A percentile compares a stretch with the other conserved stretches of the same genome.
Conservation (phyloP, 768 basidiomycete species). For the Kwoniella newhampshirensis region DNA sequence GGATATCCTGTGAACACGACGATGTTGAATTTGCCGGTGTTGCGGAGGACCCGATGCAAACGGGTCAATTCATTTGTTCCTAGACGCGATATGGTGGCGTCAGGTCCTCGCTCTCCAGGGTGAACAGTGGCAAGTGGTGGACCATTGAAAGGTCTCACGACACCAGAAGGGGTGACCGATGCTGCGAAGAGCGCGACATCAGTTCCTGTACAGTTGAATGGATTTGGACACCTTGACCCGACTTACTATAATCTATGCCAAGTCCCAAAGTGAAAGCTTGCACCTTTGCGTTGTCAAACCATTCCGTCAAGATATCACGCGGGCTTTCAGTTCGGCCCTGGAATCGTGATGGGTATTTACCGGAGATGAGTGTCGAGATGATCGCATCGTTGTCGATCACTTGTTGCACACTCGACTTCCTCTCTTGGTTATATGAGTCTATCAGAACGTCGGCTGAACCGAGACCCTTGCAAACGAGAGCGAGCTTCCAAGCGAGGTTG, state of each 20-base stretch:
- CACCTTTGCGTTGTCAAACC: not conserved
- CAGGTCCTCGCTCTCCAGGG: not conserved
- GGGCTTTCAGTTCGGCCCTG: not conserved
- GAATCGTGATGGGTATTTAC: not conserved
- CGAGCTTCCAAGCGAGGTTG: constrained; percentile 3
- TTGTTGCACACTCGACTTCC: not conserved
- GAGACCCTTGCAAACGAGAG: constrained; percentile 4
- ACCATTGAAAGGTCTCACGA: not conserved
- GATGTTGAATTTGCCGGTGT: constrained; percentile 1
- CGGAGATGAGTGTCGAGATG: constrained; percentile 1
- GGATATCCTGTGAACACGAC: not conserved
- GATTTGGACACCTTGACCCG: too few relatives aligned
- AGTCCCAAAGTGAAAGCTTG: not conserved
- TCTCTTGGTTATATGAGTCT: not conserved
- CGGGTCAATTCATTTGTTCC: not conserved
- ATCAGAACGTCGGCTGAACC: not conserved
- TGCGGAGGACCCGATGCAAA: not conserved
- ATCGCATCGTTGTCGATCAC: constrained; percentile 3
- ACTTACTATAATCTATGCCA: not conserved
- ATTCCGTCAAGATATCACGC: not conserved
- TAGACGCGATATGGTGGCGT: not conserved
- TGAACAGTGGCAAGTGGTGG: not conserved
- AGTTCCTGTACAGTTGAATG: too few relatives aligned
- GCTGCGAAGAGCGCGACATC: not conserved
- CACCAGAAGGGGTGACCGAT: not conserved